These are phyloP conservation scores for Dalechampia spathulata DNA, from an alignment of 441 rosid genomes.

Conservation along the genomic window DNA sequence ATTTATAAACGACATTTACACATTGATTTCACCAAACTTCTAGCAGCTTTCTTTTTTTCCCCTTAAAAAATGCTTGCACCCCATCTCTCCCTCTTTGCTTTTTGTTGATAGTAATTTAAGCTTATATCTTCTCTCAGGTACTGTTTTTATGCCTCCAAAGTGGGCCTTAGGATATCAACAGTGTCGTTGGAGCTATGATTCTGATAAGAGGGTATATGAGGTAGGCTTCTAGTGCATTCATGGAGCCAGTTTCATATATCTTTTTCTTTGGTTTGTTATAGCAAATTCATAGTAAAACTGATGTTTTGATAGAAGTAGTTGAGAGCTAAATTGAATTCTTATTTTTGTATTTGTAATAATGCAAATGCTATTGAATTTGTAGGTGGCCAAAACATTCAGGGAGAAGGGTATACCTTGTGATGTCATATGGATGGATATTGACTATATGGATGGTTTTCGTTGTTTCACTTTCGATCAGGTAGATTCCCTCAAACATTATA, in stretches of 20 bases:
- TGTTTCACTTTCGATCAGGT: slow-evolving; percentile 95
- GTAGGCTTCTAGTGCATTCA: slow-evolving; percentile 29
- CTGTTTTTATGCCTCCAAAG: slow-evolving; percentile 92
- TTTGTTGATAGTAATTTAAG: slow-evolving; percentile 1
- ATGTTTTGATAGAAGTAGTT: slow-evolving; percentile 1
- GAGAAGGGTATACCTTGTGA: slow-evolving; percentile 88
- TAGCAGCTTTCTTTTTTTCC: no score
- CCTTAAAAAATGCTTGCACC: no score
- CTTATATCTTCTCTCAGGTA: slow-evolving; percentile 38
- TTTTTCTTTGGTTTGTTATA: no score
- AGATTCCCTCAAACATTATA: slow-evolving; percentile 20
- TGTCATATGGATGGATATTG: slow-evolving; percentile 99
- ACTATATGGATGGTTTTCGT: slow-evolving; percentile 98
- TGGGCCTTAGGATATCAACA: slow-evolving; percentile 98
- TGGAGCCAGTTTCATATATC: background rate
- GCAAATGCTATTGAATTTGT: slow-evolving; percentile 14
- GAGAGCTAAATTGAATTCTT: no score
- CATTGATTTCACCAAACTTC: no score
- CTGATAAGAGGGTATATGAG: slow-evolving; percentile 73
- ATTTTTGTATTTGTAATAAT: slow-evolving; percentile 2
- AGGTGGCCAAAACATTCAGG: slow-evolving; percentile 72
- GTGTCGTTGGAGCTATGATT: slow-evolving; percentile 90
- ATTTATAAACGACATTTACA: no score
- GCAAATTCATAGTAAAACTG: no score
- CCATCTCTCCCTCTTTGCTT: background rate